These are phyloP conservation scores for Mycena floridula DNA, from an alignment of 768 basidiomycete genomes.

Conservation along the genomic window DNA sequence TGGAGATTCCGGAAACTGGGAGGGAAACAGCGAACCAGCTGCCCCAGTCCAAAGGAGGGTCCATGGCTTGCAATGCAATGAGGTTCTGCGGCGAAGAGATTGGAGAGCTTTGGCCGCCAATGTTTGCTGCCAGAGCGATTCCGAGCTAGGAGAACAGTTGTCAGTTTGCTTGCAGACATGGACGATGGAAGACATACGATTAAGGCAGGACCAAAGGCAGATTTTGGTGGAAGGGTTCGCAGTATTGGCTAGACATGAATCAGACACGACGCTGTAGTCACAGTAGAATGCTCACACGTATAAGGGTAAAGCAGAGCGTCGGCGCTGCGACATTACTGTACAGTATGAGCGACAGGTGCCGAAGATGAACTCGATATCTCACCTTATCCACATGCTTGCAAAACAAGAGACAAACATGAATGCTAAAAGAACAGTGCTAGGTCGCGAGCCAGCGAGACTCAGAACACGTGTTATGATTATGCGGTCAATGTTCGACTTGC, in stretches of 20 bases:
- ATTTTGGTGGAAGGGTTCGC: slow-evolving; percentile 80
- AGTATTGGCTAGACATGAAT: slow-evolving; percentile 70
- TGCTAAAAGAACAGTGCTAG: slow-evolving; percentile 80
- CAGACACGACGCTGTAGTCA: slow-evolving; percentile 1
- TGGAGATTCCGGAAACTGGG: slow-evolving; percentile 82
- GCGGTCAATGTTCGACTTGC: slow-evolving; percentile 92
- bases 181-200: slow-evolving; percentile 54
- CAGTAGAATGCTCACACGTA: slow-evolving; percentile 50
- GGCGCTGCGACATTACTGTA: slow-evolving; percentile 93
- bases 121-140: slow-evolving; percentile 97
- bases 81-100: slow-evolving; percentile 98
- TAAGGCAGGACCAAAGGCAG: slow-evolving; percentile 83
- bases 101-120: slow-evolving; percentile 94
- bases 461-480: slow-evolving; percentile 88
- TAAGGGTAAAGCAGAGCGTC: slow-evolving; percentile 92
- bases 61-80: slow-evolving; percentile 86
- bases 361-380: too few species aligned
- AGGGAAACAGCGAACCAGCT: slow-evolving; percentile 93
- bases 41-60: slow-evolving; percentile 79
- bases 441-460: slow-evolving; percentile 83
- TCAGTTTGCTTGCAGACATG: slow-evolving; percentile 1
- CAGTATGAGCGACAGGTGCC: too few species aligned
- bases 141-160: slow-evolving; percentile 55
- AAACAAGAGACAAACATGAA: slow-evolving; percentile 98
- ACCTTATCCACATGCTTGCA: slow-evolving; percentile 99